phyloP scores from a whole-genome alignment of 192 early-diverging fungal species.

The Nowakowskiella sp. region DNA sequence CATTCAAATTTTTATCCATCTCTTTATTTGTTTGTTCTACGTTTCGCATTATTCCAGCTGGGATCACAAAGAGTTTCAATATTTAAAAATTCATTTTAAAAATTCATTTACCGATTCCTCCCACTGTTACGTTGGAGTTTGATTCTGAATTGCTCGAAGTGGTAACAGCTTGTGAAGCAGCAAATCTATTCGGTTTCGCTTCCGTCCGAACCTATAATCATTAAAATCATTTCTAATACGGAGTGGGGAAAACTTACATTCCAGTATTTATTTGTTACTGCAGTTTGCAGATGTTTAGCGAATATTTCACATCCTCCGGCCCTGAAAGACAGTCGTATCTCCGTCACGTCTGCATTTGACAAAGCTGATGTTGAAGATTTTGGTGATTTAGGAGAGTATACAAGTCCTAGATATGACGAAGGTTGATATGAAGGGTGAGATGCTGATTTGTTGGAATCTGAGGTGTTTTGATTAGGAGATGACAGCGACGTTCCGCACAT shows the following conservation, averaged over 20 bases:
- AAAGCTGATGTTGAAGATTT: slow-evolving; percentile 1
- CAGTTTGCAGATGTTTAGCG: slow-evolving; percentile 50
- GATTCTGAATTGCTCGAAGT: slow-evolving; percentile 6
- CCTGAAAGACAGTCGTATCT: slow-evolving; percentile 64
- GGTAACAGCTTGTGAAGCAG: not conserved
- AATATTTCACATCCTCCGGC: slow-evolving; percentile 59
- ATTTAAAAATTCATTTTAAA: not conserved
- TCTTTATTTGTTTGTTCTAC: slow-evolving; percentile 58
- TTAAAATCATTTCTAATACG: not conserved
- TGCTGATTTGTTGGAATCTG: not conserved
- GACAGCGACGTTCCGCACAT: slow-evolving; percentile 68
- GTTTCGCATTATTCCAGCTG: slow-evolving; percentile 56
- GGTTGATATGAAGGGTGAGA: not conserved
- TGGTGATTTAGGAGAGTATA: not conserved
- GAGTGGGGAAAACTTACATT: slow-evolving; percentile 28
- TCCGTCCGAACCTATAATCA: not conserved
- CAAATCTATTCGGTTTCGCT: not conserved
- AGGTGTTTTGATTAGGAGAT: too few relatives aligned
- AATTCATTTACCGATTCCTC: slow-evolving; percentile 41
- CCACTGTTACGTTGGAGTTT: slow-evolving; percentile 7
- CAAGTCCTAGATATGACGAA: not conserved
- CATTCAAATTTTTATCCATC: slow-evolving; percentile 59
- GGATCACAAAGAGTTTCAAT: not conserved
- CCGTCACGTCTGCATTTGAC: not conserved
- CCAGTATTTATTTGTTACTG: slow-evolving; percentile 57